phyloP scores from a whole-genome alignment of 2,329 filamentous ascomycete genomes.

The Alternaria triticina region DNA sequence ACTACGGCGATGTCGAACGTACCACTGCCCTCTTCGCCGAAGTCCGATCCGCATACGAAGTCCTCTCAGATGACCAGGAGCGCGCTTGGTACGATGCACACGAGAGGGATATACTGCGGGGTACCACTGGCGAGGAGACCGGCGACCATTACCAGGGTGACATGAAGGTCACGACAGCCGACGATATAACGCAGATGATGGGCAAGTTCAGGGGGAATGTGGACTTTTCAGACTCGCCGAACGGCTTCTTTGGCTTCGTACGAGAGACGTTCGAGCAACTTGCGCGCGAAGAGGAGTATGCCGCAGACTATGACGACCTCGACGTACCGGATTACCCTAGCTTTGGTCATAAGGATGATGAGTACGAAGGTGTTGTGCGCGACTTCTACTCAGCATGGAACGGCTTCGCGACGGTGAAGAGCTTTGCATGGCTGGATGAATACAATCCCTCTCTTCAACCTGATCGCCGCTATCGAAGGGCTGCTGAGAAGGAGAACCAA shows the following conservation, averaged over 20 bases:
- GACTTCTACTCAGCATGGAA: constrained; percentile 83
- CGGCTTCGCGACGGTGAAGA: constrained; percentile 82
- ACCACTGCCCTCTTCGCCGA: constrained; percentile 89
- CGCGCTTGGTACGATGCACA: constrained; percentile 98
- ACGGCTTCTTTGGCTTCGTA: constrained; percentile 84
- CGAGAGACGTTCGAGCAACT: constrained; percentile 79
- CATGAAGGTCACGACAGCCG: constrained; percentile 76
- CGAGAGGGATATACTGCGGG: constrained; percentile 79
- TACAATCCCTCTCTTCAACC: constrained; percentile 85
- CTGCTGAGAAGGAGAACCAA: constrained; percentile 96
- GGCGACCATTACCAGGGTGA: constrained; percentile 68
- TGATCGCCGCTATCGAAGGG: constrained; percentile 78
- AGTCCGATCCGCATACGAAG: constrained; percentile 89
- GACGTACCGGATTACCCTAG: constrained; percentile 73
- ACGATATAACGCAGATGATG: constrained; percentile 80
- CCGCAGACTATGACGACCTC: constrained; percentile 71
- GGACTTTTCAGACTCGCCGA: constrained; percentile 78
- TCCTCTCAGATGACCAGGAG: constrained; percentile 95
- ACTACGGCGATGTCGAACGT: constrained; percentile 82
- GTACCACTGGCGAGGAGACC: constrained; percentile 60
- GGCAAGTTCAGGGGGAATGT: constrained; percentile 79
- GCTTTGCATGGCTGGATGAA: constrained; percentile 87
- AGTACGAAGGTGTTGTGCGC: constrained; percentile 77
- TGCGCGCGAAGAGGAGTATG: constrained; percentile 78
- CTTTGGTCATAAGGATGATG: constrained; percentile 79